phyloP scores from a whole-genome alignment of 148 eudicot species.

The Arbutus unedo region DNA sequence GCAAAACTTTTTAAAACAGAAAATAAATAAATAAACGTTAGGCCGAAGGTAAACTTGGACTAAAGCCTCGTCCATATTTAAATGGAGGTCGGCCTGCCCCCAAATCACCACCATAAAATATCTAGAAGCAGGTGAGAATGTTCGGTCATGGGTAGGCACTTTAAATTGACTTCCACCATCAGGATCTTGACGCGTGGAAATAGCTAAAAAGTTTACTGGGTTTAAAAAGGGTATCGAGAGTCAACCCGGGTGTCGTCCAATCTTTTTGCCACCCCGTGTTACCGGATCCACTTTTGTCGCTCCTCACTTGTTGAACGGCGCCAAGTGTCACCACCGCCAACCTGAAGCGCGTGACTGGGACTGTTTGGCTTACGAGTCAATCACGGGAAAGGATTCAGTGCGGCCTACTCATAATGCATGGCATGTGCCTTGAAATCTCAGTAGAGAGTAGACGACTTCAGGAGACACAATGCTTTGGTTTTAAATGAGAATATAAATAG shows the following conservation, averaged over 20 bases:
- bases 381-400: neutral
- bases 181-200: neutral
- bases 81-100: neutral
- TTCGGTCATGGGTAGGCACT: neutral
- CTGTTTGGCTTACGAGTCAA: neutral
- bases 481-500: too few relatives aligned
- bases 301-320: neutral
- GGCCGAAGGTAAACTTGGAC: too few relatives aligned
- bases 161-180: neutral
- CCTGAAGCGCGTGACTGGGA: neutral
- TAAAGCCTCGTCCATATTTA: too few relatives aligned
- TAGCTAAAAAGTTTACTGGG: neutral
- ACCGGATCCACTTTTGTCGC: neutral
- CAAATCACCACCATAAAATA: neutral
- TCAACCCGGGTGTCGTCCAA: neutral
- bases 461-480: too few relatives aligned
- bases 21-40: too few relatives aligned
- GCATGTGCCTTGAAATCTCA: too few relatives aligned
- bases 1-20: too few relatives aligned
- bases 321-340: neutral
- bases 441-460: too few relatives aligned
- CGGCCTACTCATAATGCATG: neutral
- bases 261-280: neutral
- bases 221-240: neutral
- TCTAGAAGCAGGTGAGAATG: neutral